phyloP scores from a whole-genome alignment of 257 asterid genomes.

The Solanum chaucha region DNA sequence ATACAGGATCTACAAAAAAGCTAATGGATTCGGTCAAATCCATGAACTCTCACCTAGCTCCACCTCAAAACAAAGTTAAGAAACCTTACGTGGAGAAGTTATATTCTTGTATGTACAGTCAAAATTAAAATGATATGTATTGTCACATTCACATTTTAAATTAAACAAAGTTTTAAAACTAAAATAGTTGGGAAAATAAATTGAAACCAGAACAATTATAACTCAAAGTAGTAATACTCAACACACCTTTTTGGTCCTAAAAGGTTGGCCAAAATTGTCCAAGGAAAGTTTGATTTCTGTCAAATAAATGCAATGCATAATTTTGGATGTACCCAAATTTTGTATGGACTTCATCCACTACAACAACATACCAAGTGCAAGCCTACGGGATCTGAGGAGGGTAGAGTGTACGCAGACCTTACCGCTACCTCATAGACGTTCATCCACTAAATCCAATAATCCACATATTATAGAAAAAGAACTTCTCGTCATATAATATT shows the following conservation, averaged over 20 bases:
- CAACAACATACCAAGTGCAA: not conserved
- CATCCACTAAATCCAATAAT: not conserved
- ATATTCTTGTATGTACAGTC: too few species aligned
- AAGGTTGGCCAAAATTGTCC: not conserved
- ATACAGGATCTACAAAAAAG: too few species aligned
- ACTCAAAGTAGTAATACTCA: not conserved
- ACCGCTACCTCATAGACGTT: not conserved
- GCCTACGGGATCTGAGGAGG: too few species aligned
- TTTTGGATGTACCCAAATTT: not conserved
- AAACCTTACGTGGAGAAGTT: not conserved
- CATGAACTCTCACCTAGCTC: not conserved
- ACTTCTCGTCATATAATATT: not conserved
- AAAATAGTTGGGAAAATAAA: not conserved
- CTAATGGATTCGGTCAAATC: fast-evolving
- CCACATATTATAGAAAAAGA: not conserved
- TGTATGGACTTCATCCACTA: not conserved
- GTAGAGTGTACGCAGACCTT: not conserved
- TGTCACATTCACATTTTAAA: not conserved
- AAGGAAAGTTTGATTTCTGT: not conserved
- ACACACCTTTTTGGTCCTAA: not conserved
- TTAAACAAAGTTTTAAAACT: not conserved
- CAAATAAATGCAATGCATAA: not conserved
- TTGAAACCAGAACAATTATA: not conserved
- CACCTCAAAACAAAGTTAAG: not conserved
- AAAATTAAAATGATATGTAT: not conserved